Evolutionary conservation across 495 filamentous ascomycete species (phyloP).

Genomic region (Penicillium alfredii): DNA sequence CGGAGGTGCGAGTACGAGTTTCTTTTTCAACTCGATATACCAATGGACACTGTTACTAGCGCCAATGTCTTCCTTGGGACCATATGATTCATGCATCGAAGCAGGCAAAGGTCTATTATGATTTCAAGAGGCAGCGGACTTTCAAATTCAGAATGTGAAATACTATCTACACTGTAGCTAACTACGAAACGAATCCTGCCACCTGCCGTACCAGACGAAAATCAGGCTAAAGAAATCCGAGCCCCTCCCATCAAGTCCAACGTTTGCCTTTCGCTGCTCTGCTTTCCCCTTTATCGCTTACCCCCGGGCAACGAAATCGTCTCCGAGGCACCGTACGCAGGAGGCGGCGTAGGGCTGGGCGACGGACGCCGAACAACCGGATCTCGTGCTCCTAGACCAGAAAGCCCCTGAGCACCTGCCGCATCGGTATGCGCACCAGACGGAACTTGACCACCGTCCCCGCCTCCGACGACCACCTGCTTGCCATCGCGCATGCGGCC

Average conservation of each 20-base stretch:
- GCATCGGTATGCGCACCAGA: constrained; percentile 4
- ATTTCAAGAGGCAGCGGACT: too few relatives aligned
- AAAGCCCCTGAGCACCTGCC: constrained; percentile 16
- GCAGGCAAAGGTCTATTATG: too few relatives aligned
- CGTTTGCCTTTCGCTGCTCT: background rate
- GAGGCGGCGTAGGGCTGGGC: constrained; percentile 34
- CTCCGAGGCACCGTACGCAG: constrained; percentile 37
- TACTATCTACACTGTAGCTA: too few relatives aligned
- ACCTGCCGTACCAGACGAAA: too few relatives aligned
- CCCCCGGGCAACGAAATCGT: constrained; percentile 32
- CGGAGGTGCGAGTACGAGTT: too few relatives aligned
- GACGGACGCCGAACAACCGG: constrained; percentile 27
- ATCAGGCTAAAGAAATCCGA: too few relatives aligned
- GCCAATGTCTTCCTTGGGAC: too few relatives aligned
- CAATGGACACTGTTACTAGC: too few relatives aligned
- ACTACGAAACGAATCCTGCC: background rate
- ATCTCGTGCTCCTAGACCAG: constrained; percentile 12
- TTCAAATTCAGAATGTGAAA: too few relatives aligned
- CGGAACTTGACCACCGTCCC: constrained; percentile 58
- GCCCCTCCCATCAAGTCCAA: too few relatives aligned
- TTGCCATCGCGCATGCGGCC: constrained; percentile 77
- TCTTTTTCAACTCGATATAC: too few relatives aligned
- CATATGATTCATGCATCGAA: too few relatives aligned
- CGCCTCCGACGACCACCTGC: constrained; percentile 78
- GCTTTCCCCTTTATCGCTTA: constrained; percentile 24